phyloP scores from a whole-genome alignment of 192 early-diverging fungal species.

The Backusella tarrabulga region DNA sequence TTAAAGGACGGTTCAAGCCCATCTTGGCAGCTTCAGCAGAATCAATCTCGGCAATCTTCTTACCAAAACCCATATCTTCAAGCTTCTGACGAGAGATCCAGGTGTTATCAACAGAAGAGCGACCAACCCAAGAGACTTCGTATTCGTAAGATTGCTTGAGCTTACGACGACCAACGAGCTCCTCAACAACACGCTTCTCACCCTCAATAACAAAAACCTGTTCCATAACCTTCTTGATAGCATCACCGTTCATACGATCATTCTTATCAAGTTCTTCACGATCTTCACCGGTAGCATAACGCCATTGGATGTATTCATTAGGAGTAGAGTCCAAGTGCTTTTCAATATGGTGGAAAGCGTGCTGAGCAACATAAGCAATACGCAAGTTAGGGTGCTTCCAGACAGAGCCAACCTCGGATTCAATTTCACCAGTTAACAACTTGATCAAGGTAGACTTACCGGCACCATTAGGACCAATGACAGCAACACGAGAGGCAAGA shows the following conservation, averaged over 20 bases:
- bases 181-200: constrained; percentile 64
- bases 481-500: constrained; percentile 73
- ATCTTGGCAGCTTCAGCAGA: constrained; percentile 66
- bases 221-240: constrained; percentile 60
- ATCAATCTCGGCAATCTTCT: constrained; percentile 77
- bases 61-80: constrained; percentile 71
- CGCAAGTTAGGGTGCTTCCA: constrained; percentile 55
- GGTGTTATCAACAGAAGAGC: constrained; percentile 61
- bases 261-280: constrained; percentile 76
- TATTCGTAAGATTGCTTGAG: constrained; percentile 82
- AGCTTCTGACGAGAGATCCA: constrained; percentile 75
- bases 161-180: constrained; percentile 72
- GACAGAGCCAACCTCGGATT: constrained; percentile 67
- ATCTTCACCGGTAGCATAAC: constrained; percentile 76
- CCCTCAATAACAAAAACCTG: constrained; percentile 52
- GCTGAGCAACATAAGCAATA: constrained; percentile 84
- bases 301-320: constrained; percentile 82
- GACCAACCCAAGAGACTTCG: constrained; percentile 72
- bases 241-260: constrained; percentile 62
- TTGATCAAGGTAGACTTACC: constrained; percentile 74
- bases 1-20: constrained; percentile 73
- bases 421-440: constrained; percentile 71
- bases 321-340: constrained; percentile 74
- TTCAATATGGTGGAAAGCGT: constrained; percentile 86
- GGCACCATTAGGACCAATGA: constrained; percentile 77